Conservation (phyloP, 2,329 filamentous ascomycete genomes). For the Fonsecaea nubica region DNA sequence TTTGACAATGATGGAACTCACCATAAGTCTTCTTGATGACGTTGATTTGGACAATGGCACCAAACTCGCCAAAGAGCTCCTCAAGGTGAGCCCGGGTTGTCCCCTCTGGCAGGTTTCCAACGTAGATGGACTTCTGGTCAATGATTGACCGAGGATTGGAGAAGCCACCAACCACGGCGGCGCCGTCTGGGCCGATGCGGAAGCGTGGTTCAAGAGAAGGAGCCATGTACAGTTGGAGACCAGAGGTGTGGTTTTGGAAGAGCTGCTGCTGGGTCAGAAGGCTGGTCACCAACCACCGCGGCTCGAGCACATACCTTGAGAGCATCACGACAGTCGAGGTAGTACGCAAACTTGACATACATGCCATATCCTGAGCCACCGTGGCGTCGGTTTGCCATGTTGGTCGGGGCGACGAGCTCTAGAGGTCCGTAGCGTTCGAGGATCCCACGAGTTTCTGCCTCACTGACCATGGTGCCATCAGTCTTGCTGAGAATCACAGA, state of each 20-base stretch:
- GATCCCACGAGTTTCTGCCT: slow-evolving; percentile 32
- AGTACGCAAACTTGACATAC: slow-evolving; percentile 40
- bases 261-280: slow-evolving; percentile 22
- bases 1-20: slow-evolving; percentile 18
- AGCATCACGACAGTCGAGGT: slow-evolving; percentile 39
- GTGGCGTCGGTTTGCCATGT: slow-evolving; percentile 15
- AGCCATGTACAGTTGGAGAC: slow-evolving; percentile 32
- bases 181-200: slow-evolving; percentile 11
- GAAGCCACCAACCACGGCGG: slow-evolving; percentile 27
- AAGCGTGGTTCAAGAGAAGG: slow-evolving; percentile 32
- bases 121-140: slow-evolving; percentile 38
- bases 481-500: slow-evolving; percentile 36
- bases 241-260: slow-evolving; percentile 27
- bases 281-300: not conserved
- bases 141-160: slow-evolving; percentile 28
- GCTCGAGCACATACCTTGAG: slow-evolving; percentile 29
- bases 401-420: slow-evolving; percentile 28
- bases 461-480: slow-evolving; percentile 32
- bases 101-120: slow-evolving; percentile 38
- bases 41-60: slow-evolving; percentile 35
- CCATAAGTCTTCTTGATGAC: slow-evolving; percentile 38
- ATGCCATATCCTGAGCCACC: slow-evolving; percentile 26
- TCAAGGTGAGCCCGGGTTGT: slow-evolving; percentile 30
- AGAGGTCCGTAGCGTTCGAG: slow-evolving; percentile 38
- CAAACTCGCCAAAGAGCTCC: slow-evolving; percentile 33